phyloP scores from a whole-genome alignment of 1,139 yeast genomes.

The Lodderomyces beijingensis region DNA sequence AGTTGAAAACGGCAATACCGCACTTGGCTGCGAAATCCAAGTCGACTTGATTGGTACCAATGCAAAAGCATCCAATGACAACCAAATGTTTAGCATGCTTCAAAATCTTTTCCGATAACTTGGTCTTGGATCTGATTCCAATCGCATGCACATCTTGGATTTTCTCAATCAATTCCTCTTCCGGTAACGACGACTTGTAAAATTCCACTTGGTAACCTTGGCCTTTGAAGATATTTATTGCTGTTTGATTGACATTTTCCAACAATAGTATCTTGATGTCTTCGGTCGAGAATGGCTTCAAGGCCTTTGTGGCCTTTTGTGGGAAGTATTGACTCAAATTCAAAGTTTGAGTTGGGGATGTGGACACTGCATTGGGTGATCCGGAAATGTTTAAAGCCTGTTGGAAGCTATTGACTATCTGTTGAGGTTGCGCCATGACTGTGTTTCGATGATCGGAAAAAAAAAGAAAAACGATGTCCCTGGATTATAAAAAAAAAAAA shows the following conservation, averaged over 20 bases:
- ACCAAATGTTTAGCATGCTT: slow-evolving; percentile 86
- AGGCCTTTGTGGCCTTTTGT: slow-evolving; percentile 55
- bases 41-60: slow-evolving; percentile 98
- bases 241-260: slow-evolving; percentile 92
- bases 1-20: slow-evolving; percentile 96
- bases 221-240: slow-evolving; percentile 72
- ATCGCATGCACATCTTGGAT: slow-evolving; percentile 92
- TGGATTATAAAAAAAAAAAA: neutral
- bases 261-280: slow-evolving; percentile 86
- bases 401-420: slow-evolving; percentile 59
- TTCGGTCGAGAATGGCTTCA: slow-evolving; percentile 87
- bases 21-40: slow-evolving; percentile 84
- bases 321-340: slow-evolving; percentile 43
- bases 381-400: slow-evolving; percentile 48
- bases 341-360: slow-evolving; percentile 58
- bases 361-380: slow-evolving; percentile 62
- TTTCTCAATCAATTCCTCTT: slow-evolving; percentile 91
- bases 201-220: slow-evolving; percentile 98
- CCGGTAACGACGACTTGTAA: slow-evolving; percentile 83
- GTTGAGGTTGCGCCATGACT: slow-evolving; percentile 64
- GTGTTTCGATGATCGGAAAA: neutral
- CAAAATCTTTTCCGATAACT: slow-evolving; percentile 72
- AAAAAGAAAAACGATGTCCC: neutral
- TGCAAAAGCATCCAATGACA: slow-evolving; percentile 96
- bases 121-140: slow-evolving; percentile 97